Evolutionary conservation across 768 basidiomycete genomes (phyloP).

Genomic region (Podaxis sp.): DNA sequence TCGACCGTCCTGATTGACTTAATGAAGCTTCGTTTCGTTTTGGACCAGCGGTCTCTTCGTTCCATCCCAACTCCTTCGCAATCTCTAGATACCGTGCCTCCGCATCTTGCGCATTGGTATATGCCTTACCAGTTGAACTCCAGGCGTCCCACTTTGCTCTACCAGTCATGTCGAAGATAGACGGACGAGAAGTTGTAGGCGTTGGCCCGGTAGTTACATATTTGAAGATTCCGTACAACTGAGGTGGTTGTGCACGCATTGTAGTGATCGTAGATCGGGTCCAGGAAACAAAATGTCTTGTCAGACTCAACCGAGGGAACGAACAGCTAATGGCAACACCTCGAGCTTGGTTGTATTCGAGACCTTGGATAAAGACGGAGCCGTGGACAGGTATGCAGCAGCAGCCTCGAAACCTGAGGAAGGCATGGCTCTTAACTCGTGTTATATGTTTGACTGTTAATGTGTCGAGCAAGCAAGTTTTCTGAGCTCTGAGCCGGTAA

Average conservation of each 20-base stretch:
- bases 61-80: slow-evolving; percentile 70
- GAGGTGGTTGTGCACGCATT: slow-evolving; percentile 16
- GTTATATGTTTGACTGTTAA: background rate
- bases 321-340: slow-evolving; percentile 38
- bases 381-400: slow-evolving; percentile 57
- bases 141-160: slow-evolving; percentile 90
- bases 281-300: slow-evolving; percentile 2
- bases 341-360: slow-evolving; percentile 67
- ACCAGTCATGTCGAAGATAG: slow-evolving; percentile 73
- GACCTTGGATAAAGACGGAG: slow-evolving; percentile 49
- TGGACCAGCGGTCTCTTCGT: slow-evolving; percentile 16
- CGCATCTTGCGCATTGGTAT: slow-evolving; percentile 39
- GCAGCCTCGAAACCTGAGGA: slow-evolving; percentile 51
- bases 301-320: slow-evolving; percentile 17
- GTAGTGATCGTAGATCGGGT: background rate
- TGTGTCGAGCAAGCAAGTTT: background rate
- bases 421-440: slow-evolving; percentile 16
- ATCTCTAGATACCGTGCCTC: slow-evolving; percentile 67
- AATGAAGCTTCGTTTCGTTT: background rate
- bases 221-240: slow-evolving; percentile 89
- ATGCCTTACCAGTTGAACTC: slow-evolving; percentile 47
- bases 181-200: slow-evolving; percentile 60
- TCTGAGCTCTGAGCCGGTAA: background rate
- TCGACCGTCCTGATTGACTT: background rate
- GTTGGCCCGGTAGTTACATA: slow-evolving; percentile 52